phyloP scores from a whole-genome alignment of 768 basidiomycete species.

The Kwoniella pini region DNA sequence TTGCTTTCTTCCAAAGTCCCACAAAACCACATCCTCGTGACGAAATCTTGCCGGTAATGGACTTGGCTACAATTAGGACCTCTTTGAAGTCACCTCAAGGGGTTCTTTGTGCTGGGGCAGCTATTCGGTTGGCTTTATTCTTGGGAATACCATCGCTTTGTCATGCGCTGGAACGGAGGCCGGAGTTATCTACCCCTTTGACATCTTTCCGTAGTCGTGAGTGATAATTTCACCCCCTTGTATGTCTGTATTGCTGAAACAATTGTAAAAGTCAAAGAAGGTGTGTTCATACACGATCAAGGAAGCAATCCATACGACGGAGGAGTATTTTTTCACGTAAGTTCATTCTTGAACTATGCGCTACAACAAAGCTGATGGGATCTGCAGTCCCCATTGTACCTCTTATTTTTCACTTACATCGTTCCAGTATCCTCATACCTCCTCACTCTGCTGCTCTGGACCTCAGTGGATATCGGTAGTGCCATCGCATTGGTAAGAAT shows the following conservation, averaged over 20 bases:
- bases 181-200: slow-evolving; percentile 76
- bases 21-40: too few relatives aligned
- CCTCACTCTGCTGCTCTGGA: slow-evolving; percentile 67
- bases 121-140: slow-evolving; percentile 24
- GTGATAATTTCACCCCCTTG: slow-evolving; percentile 53
- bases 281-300: slow-evolving; percentile 74
- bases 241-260: too few relatives aligned
- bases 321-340: slow-evolving; percentile 79
- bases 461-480: slow-evolving; percentile 65
- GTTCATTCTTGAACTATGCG: slow-evolving; percentile 37
- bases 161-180: slow-evolving; percentile 63
- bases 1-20: too few relatives aligned
- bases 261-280: slow-evolving; percentile 78
- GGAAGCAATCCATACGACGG: slow-evolving; percentile 86
- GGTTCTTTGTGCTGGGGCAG: slow-evolving; percentile 10
- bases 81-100: not conserved
- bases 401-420: slow-evolving; percentile 72
- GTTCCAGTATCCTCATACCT: slow-evolving; percentile 61
- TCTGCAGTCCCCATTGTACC: slow-evolving; percentile 74
- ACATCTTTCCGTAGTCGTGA: slow-evolving; percentile 75
- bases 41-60: too few relatives aligned
- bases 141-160: slow-evolving; percentile 7
- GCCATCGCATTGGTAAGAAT: slow-evolving; percentile 70
- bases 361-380: not conserved
- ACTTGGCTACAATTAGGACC: not conserved